Base-by-base conservation (phyloP, 345 rosid species). In the Gossypium turneri region DNA sequence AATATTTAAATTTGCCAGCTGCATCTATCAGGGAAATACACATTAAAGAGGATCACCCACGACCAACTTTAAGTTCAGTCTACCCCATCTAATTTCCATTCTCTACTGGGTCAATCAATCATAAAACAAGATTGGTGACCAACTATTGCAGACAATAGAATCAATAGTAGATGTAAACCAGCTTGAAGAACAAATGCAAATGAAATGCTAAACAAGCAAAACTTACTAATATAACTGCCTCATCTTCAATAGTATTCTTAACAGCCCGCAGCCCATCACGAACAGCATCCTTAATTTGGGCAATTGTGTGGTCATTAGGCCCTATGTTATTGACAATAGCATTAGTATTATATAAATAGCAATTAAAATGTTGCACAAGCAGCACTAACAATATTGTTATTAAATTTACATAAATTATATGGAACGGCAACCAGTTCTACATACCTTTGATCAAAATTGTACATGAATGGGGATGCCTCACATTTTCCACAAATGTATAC, bases 181-280 rank as follows among this genome's bases (percentile, higher is more conserved):
- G 19, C 56, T 51, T 51, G 60, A 56, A 20, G 60, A 19, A 56
- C 20, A 9, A 56, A 56, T 56, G 60, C 22, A 48, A 6, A 5
- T 63, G n/a, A 71, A 89, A 84, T 81, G 88, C 98, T 80, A 88
- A 88, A 90, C 94, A 25, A 45, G 25, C 7, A 73, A 19, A 71
- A 81, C 90, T 86, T 83, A 93, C 99, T 81, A 96, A 83, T 52
- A 96, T 87, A 47, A 91, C 88, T 22, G 92, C 90, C 83, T 96
- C 97, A 83, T 96, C 98, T 84, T 96, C 99, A 65, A 93, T 76
- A 17, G 98, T 90, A 76, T 96, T 96, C 85, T 96, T 96, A 4
- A 96, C 98, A 51, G 98, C 89, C 83, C 97, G 88, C 64, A 96
- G 82, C 66, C 99, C 99, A 88, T 96, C 98, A 25, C 98, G 94